phyloP scores from a whole-genome alignment of 164 flowering plant species.

The Kalanchoe fedtschenkoi region DNA sequence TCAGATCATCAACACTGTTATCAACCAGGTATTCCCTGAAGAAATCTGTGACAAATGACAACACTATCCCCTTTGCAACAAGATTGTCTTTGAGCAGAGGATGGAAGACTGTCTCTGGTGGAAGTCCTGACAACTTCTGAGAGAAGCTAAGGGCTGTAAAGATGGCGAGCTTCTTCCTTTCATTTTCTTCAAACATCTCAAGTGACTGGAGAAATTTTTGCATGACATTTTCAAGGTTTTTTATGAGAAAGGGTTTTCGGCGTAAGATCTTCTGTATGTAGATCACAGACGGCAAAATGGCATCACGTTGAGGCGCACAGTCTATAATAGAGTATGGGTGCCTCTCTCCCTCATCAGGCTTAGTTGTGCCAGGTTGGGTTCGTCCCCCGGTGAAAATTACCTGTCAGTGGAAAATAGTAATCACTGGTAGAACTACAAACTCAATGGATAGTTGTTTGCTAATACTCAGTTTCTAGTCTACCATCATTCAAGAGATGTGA shows the following conservation, averaged over 20 bases:
- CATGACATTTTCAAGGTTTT: conserved; percentile 97
- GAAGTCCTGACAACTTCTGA: conserved; percentile 93
- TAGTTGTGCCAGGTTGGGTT: conserved; percentile 94
- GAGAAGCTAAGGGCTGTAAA: conserved; percentile 97
- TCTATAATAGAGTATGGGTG: conserved; percentile 79
- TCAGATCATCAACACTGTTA: conserved; percentile 86
- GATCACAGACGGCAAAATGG: conserved; percentile 77
- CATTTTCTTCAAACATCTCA: conserved; percentile 96
- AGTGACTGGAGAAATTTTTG: conserved; percentile 85
- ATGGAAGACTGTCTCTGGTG: conserved; percentile 95
- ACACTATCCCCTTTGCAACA: conserved; percentile 91
- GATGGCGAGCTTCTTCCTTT: conserved; percentile 88
- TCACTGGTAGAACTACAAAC: too few relatives aligned
- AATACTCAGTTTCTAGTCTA: too few relatives aligned
- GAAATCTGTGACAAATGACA: conserved; percentile 80
- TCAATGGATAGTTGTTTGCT: too few relatives aligned
- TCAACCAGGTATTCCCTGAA: conserved; percentile 92
- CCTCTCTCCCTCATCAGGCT: conserved; percentile 97
- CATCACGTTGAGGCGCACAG: conserved; percentile 75
- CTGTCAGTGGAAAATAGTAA: conserved; percentile 25
- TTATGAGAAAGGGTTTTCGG: conserved; percentile 85
- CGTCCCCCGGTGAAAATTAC: conserved; percentile 93
- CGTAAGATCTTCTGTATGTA: conserved; percentile 86
- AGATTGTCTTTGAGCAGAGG: conserved; percentile 94
- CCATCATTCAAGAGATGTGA: too few relatives aligned